Evolutionary conservation across 2,329 filamentous ascomycete genomes (phyloP).

Genomic region (Coniosporium tulheliwenetii): DNA sequence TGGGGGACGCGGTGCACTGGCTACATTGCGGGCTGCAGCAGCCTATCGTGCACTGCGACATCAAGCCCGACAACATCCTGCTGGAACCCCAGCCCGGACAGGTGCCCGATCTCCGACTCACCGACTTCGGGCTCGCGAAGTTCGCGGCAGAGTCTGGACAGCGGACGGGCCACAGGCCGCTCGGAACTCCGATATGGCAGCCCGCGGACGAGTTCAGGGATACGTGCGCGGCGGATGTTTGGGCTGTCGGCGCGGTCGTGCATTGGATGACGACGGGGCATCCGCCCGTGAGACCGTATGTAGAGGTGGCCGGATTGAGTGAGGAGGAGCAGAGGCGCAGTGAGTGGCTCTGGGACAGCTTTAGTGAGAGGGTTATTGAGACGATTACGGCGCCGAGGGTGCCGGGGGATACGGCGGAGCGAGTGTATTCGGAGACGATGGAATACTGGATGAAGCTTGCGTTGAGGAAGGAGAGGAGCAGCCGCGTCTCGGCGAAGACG

Average conservation of each 20-base stretch:
- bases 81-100: conserved; percentile 39
- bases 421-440: neutral
- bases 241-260: neutral
- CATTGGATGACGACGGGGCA: neutral
- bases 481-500: neutral
- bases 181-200: neutral
- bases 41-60: conserved; percentile 81
- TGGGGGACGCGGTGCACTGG: neutral
- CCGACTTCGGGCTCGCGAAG: conserved; percentile 85
- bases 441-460: neutral
- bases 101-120: conserved; percentile 78
- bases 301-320: neutral
- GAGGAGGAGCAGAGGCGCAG: neutral
- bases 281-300: neutral
- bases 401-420: neutral
- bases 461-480: neutral
- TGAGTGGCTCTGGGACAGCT: neutral
- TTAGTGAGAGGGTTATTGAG: neutral
- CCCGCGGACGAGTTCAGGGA: neutral
- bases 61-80: conserved; percentile 94
- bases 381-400: neutral
- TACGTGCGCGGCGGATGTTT: neutral
- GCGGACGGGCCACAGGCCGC: neutral
- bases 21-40: neutral
- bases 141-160: neutral